Percentiles rank a stretch among this genome's conserved stretches.
Evolutionary conservation across 2,329 filamentous ascomycete genomes (phyloP).

Genomic region (Stagonosporopsis cucurbitacearum): DNA sequence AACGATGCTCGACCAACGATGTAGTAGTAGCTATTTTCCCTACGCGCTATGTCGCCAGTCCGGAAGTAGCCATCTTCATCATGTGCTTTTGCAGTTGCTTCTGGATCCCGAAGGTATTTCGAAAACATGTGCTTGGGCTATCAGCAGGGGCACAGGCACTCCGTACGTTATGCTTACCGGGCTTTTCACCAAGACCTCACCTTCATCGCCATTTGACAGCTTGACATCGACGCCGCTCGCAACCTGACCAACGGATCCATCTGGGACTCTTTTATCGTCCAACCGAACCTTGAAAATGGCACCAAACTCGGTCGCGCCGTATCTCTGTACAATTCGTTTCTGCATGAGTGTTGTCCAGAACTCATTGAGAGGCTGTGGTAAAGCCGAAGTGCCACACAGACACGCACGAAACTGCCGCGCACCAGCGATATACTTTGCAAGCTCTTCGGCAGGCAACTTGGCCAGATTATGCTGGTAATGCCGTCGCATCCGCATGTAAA

Average conservation of each 20-base stretch:
- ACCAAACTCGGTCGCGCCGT: slow-evolving; percentile 55
- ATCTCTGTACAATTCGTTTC: slow-evolving; percentile 52
- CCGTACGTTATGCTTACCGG: slow-evolving; percentile 26
- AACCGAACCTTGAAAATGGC: slow-evolving; percentile 53
- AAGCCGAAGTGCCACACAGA: slow-evolving; percentile 56
- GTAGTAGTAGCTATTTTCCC: slow-evolving; percentile 56
- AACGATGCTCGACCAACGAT: slow-evolving; percentile 61
- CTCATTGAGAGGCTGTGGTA: slow-evolving; percentile 58
- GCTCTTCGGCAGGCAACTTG: slow-evolving; percentile 36
- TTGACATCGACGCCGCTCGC: slow-evolving; percentile 51
- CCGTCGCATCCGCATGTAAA: slow-evolving; percentile 47
- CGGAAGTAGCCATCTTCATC: slow-evolving; percentile 58
- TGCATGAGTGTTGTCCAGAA: slow-evolving; percentile 58
- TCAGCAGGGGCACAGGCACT: not conserved
- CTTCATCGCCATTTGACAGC: slow-evolving; percentile 55
- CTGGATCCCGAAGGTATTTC: slow-evolving; percentile 50
- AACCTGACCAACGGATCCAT: slow-evolving; percentile 47
- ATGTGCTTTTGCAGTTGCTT: slow-evolving; percentile 56
- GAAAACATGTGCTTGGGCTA: slow-evolving; percentile 49
- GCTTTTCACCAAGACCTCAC: slow-evolving; percentile 54
- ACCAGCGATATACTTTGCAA: slow-evolving; percentile 52
- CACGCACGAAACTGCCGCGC: slow-evolving; percentile 51
- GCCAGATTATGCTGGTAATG: slow-evolving; percentile 46
- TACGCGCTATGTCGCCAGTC: slow-evolving; percentile 54
- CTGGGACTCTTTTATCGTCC: slow-evolving; percentile 35